Conservation (phyloP, 768 basidiomycete genomes). For the Lentinula guzmanii region DNA sequence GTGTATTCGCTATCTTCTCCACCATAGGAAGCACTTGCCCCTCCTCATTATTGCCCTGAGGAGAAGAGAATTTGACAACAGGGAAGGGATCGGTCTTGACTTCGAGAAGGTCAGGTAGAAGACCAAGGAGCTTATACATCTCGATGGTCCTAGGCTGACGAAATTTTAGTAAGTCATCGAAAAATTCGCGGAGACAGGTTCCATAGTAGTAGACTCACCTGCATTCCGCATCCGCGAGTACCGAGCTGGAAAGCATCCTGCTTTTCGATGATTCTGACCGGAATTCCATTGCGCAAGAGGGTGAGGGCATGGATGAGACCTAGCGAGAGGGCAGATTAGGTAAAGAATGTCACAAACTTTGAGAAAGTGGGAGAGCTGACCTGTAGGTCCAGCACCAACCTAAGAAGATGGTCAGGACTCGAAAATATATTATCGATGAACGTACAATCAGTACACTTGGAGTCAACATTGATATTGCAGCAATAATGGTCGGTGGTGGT, state of each 20-base stretch:
- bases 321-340: not conserved
- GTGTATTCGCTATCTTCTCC: slow-evolving; percentile 12
- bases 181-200: not conserved
- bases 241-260: slow-evolving; percentile 16
- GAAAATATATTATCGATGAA: not conserved
- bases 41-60: slow-evolving; percentile 8
- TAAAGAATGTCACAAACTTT: not conserved
- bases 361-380: not conserved
- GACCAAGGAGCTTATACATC: slow-evolving; percentile 21
- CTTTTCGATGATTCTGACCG: slow-evolving; percentile 49
- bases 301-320: slow-evolving; percentile 25
- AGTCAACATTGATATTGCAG: not conserved
- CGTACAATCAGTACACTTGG: not conserved
- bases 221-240: slow-evolving; percentile 17
- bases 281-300: slow-evolving; percentile 34
- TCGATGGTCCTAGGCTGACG: slow-evolving; percentile 22
- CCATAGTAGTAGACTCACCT: slow-evolving; percentile 8
- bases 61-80: slow-evolving; percentile 14
- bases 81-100: slow-evolving; percentile 11
- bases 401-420: not conserved
- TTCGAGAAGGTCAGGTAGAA: slow-evolving; percentile 14
- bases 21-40: slow-evolving; percentile 15
- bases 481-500: not conserved
- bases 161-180: not conserved
- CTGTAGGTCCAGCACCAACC: slow-evolving; percentile 4